Evolutionary conservation across 225 moss, liverwort and hornwort species (phyloP), one percentile per base, ranked within the genome.

Genomic region (Ulota crispa): DNA sequence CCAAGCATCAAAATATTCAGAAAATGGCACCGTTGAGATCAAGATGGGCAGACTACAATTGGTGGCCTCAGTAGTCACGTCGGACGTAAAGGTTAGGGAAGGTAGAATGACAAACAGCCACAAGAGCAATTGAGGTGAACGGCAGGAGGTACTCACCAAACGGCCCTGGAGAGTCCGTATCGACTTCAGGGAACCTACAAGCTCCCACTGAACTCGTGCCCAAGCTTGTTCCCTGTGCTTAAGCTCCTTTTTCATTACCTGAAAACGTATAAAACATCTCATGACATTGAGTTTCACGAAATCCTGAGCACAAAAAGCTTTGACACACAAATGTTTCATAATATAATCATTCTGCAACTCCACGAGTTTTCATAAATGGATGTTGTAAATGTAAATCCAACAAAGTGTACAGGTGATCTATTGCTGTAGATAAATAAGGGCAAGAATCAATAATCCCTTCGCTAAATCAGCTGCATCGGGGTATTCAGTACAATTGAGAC

Each of bases 211-310:
- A 63, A 99, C 92, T 78, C 90, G 94, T 39, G 93, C 82, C 98
- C 98, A 99, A 32, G 85, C 83, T 85, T 68, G 89, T 78, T 99
- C 96, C 81, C 96, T 94, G 68, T 99, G 89, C 84, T 96, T 96
- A 78, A 96, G 85, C 85, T 99, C 93, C 86, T 94, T 99, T 85
- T 94, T 99, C 98, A 99, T 92, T 19, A 72, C 78, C 97, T 97
- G 84, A 47, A 6, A 39, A 56, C 31, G 26, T 23, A 54, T 63
- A 57, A 9, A 64, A 80, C 23, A 54, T 31, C 88, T 80, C 83
- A 30, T 43, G 36, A 61, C n/a, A 57, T 24, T 80, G 36, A 65
- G 24, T 80, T 68, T 50, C 56, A 64, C 34, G 57, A 39, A 0
- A 70, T 26, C 54, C 62, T n/a, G 9, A 45, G 73, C 20, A 73